Base-by-base conservation (phyloP, 2,329 filamentous ascomycete genomes). In the Hypomyces rosellus region DNA sequence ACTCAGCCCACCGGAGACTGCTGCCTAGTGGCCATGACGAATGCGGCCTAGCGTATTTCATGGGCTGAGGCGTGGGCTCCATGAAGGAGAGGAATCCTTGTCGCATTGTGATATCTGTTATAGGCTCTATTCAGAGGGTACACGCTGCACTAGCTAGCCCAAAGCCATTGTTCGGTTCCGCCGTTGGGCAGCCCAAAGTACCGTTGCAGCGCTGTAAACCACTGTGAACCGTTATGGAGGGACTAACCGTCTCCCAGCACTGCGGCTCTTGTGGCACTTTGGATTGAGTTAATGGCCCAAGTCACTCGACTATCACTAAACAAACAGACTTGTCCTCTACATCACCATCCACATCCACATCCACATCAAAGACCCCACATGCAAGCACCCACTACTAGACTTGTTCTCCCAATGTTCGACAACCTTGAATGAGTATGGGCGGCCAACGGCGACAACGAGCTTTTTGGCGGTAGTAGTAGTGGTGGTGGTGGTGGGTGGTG, bases 1-100 rank as follows among this genome's bases (percentile, higher is more conserved):
- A 45, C 49, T 54, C 54, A 58, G 55, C 56, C 49, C 53, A 53
- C 52, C 46, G 49, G 22, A 54, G 52, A 55, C 54, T 58, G 58
- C 58, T 60, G 58, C 58, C 58, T 59, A 44, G 44, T 52, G 55
- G 8, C 16, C 39, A 30, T 34, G 3, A 15, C 54, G 16, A 39
- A 53, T 48, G 7, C 3, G 52, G 55, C 46, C 39, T 57, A 59
- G 57, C 46, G 54, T 42, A 20, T 14, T 34, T 45, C 25, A 46
- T 37, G 45, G 47, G 49, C 51, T 56, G 54, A 51, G 52, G 50
- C 50, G 49, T 34, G 45, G 49, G 49, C 50, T 46, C 41, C 40
- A 53, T 25, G 49, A 47, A 51, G 52, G 53, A 57, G 25, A 37
- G 15, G 20, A 9, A 57, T 52, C 54, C 56, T 45, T 56, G 55